Evolutionary conservation across 2,329 filamentous ascomycete species (phyloP).

Genomic region (Tympanopsis confertula): DNA sequence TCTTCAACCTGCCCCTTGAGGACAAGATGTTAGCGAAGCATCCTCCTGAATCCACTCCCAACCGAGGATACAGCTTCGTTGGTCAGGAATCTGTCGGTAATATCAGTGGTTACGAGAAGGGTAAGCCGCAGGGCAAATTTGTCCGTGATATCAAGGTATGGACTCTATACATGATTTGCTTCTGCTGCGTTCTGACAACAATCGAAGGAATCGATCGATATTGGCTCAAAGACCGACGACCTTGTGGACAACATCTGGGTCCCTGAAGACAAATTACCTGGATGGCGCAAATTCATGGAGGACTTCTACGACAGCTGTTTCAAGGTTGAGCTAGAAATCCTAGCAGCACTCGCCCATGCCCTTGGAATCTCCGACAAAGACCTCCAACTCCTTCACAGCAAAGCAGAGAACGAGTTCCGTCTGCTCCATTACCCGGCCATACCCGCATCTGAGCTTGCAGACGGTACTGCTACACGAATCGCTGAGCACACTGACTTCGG

Average conservation of each 20-base stretch:
- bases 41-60: slow-evolving; percentile 13
- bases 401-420: background rate
- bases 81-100: slow-evolving; percentile 14
- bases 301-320: background rate
- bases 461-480: background rate
- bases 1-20: slow-evolving; percentile 10
- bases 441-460: background rate
- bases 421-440: slow-evolving; percentile 1
- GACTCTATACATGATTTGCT: background rate
- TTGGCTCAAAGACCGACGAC: background rate
- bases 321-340: background rate
- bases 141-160: background rate
- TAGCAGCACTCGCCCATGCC: background rate
- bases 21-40: slow-evolving; percentile 16
- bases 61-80: slow-evolving; percentile 16
- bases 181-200: no score
- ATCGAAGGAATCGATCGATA: background rate
- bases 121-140: background rate
- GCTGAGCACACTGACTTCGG: slow-evolving; percentile 1
- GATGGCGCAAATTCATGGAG: background rate
- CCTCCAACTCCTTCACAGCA: background rate
- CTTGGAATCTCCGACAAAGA: background rate
- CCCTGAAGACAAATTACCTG: background rate
- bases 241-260: background rate
- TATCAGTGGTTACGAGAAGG: slow-evolving; percentile 12